Conservation (phyloP, 108 stramenopile species). For the Parietichytrium sp. region DNA sequence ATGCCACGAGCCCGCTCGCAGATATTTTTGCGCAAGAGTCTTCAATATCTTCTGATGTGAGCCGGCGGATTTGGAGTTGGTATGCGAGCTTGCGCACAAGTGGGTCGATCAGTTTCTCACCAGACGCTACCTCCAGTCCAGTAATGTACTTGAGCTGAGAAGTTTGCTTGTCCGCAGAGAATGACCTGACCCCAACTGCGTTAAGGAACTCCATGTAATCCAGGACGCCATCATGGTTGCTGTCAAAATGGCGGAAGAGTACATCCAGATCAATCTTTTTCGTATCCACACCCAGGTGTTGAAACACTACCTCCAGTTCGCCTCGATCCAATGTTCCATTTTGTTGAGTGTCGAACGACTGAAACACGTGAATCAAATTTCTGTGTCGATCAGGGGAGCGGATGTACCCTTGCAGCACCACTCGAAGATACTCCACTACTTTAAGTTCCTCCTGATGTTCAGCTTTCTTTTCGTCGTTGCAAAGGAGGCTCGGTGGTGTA, state of each 20-base stretch:
- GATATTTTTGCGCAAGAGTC: not conserved
- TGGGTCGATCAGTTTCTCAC: not conserved
- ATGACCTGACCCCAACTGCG: not conserved
- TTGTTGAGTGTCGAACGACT: not conserved
- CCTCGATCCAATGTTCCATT: not conserved
- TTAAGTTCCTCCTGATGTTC: not conserved
- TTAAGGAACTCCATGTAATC: not conserved
- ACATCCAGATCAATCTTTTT: not conserved
- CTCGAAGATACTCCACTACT: not conserved
- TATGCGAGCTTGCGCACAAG: not conserved
- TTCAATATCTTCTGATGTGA: not conserved
- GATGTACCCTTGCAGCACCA: slow-evolving; percentile 17
- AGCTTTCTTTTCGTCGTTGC: not conserved
- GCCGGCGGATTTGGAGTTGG: not conserved
- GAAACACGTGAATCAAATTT: slow-evolving; percentile 13
- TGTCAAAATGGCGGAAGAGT: not conserved
- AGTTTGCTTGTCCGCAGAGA: not conserved
- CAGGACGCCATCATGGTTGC: not conserved
- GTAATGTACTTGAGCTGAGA: not conserved
- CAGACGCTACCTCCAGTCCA: not conserved
- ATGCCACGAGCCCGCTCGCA: not conserved
- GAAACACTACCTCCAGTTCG: not conserved
- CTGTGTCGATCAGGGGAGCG: not conserved
- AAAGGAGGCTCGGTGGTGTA: no score
- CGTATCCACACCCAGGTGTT: not conserved